Percentiles rank a stretch among this genome's conserved stretches.
Conservation (phyloP, 1,284 basidiomycete species). For the Earliella scabrosa region DNA sequence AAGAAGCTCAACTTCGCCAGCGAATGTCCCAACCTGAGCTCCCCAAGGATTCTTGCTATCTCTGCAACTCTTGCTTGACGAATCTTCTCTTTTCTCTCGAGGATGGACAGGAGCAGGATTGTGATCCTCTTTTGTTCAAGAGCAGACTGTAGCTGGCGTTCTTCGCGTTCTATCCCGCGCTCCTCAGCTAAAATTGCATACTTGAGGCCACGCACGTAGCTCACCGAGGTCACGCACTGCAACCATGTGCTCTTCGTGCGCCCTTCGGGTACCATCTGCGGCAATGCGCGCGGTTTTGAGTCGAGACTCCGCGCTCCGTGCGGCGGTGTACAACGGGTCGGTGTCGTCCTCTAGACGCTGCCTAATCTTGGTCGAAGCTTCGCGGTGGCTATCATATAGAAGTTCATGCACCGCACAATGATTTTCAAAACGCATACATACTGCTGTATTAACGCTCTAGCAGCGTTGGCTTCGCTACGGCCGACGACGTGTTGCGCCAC, state of each 20-base stretch:
- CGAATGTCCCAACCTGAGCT: conserved; percentile 10
- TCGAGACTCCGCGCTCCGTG: conserved; percentile 12
- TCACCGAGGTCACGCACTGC: background rate
- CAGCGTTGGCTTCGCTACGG: conserved; percentile 1
- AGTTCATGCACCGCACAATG: background rate
- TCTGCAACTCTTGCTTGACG: conserved; percentile 15
- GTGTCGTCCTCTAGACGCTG: background rate
- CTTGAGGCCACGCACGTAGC: background rate
- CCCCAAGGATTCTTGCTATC: conserved; percentile 7
- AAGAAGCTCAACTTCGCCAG: too few relatives aligned
- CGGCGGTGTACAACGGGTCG: conserved; percentile 9
- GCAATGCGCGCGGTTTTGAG: conserved; percentile 9
- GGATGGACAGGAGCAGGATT: conserved; percentile 12
- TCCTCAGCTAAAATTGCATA: too few relatives aligned
- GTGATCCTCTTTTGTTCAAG: conserved; percentile 16
- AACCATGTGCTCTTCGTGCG: background rate
- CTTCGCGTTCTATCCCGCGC: conserved; percentile 13
- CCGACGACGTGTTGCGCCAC: conserved; percentile 20
- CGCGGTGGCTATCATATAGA: conserved; percentile 2
- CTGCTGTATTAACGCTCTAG: conserved; percentile 17
- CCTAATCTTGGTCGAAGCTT: background rate
- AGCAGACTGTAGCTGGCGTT: background rate
- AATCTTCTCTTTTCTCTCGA: conserved; percentile 24
- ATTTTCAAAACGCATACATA: background rate
- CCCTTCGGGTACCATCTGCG: conserved; percentile 1